Evolutionary conservation across 75 land plant genomes (phyloP).

Genomic region (Selaginella tamariscina): DNA sequence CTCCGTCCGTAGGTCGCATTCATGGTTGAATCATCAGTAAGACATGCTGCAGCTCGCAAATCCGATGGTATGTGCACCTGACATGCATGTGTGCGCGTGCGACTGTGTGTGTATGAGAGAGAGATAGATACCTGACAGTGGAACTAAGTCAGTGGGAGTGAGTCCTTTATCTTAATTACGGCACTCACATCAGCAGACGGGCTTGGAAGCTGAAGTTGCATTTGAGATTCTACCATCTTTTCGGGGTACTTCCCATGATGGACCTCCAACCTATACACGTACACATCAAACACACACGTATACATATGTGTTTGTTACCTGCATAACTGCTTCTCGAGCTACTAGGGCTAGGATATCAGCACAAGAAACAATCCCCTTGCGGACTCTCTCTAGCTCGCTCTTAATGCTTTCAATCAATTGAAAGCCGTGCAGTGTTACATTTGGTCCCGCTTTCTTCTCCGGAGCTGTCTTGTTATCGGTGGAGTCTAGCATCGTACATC

Average conservation of each 20-base stretch:
- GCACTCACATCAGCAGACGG: neutral
- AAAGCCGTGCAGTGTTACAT: neutral
- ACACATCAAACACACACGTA: neutral
- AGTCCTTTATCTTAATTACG: neutral
- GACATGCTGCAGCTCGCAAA: neutral
- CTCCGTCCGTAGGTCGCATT: neutral
- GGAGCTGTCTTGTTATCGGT: constrained; percentile 21
- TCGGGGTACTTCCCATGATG: neutral
- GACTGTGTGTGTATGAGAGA: neutral
- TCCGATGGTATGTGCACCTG: neutral
- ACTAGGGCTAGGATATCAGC: neutral
- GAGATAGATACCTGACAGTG: constrained; percentile 2
- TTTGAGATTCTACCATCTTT: neutral
- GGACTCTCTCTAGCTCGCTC: neutral
- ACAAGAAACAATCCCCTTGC: constrained; percentile 4
- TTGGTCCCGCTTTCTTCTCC: neutral
- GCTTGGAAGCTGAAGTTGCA: neutral
- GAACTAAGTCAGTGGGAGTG: neutral
- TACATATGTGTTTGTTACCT: neutral
- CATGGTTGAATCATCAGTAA: neutral
- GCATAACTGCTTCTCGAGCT: constrained; percentile 5
- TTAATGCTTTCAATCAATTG: constrained; percentile 4
- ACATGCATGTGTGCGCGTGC: neutral
- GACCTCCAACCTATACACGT: constrained; percentile 1
- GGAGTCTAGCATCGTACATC: neutral